phyloP scores from a whole-genome alignment of 176 grass and related monocot species.

The Zoysia pacifica region DNA sequence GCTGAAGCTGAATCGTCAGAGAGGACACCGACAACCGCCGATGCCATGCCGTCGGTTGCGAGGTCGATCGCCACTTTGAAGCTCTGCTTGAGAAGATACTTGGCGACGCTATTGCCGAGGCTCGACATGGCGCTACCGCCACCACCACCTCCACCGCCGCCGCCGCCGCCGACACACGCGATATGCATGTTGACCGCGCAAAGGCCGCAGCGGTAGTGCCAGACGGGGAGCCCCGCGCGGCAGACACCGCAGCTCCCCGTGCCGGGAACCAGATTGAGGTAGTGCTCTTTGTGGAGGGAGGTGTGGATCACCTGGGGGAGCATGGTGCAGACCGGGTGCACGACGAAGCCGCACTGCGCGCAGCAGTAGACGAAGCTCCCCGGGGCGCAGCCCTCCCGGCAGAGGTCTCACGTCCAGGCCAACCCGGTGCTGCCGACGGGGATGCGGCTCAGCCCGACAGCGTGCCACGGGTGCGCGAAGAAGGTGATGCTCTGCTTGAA shows the following conservation, averaged over 20 bases:
- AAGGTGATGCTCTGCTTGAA: not conserved
- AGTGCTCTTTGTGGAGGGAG: not conserved
- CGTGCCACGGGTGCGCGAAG: conserved; percentile 30
- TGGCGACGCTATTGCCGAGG: not conserved
- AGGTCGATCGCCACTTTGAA: not conserved
- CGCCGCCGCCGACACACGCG: not conserved
- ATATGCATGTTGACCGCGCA: not conserved
- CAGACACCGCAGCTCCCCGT: not conserved
- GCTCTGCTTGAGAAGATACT: not conserved
- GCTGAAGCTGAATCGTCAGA: not conserved
- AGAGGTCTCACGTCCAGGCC: not conserved
- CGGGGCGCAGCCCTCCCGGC: not conserved
- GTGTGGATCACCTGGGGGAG: not conserved
- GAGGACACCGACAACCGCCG: not conserved
- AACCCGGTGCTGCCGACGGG: not conserved
- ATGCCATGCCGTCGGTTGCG: not conserved
- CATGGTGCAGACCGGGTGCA: not conserved
- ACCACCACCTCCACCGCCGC: not conserved
- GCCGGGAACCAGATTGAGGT: conserved; percentile 11
- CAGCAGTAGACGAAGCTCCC: not conserved
- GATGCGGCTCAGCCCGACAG: not conserved
- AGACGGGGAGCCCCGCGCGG: not conserved
- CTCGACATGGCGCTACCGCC: not conserved
- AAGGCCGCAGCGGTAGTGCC: not conserved
- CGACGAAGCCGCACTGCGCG: not conserved